These are phyloP conservation scores for Zygosaccharomyces bisporus DNA, from an alignment of 805 yeast genomes.

Conservation along the genomic window DNA sequence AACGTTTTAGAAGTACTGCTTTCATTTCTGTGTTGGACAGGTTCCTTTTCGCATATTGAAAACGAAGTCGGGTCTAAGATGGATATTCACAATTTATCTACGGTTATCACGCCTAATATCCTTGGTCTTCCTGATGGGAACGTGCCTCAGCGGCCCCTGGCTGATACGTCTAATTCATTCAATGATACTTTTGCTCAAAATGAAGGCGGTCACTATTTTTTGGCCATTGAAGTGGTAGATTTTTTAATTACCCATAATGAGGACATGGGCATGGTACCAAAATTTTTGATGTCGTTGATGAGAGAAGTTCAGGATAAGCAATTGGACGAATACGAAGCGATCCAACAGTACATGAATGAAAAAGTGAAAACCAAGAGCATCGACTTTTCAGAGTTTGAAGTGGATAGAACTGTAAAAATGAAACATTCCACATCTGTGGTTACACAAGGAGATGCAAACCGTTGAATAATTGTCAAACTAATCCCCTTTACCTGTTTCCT, in stretches of 20 bases:
- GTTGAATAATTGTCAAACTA: too few relatives aligned
- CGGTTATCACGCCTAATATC: conserved; percentile 92
- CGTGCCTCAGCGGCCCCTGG: conserved; percentile 26
- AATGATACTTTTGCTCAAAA: conserved; percentile 40
- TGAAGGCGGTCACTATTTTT: conserved; percentile 68
- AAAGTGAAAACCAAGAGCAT: conserved; percentile 16
- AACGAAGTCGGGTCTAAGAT: conserved; percentile 89
- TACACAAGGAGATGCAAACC: conserved; percentile 19
- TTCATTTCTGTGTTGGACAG: conserved; percentile 88
- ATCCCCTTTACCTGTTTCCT: too few relatives aligned
- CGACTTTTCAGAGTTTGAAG: conserved; percentile 29
- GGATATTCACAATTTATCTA: conserved; percentile 93
- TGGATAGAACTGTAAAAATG: conserved; percentile 23
- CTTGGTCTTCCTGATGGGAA: conserved; percentile 44
- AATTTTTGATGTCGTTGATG: conserved; percentile 51
- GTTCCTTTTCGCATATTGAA: conserved; percentile 90
- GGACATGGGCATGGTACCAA: conserved; percentile 73
- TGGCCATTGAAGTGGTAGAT: conserved; percentile 88
- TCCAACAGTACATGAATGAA: conserved; percentile 18
- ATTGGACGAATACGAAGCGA: conserved; percentile 18
- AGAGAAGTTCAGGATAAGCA: conserved; percentile 31
- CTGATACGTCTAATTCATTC: conserved; percentile 33
- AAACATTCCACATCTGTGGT: conserved; percentile 28
- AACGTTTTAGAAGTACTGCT: conserved; percentile 83
- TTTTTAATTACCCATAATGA: conserved; percentile 77